A percentile compares a stretch with the other conserved stretches of the same genome.
Conservation (phyloP, 2,329 filamentous ascomycete genomes). For the Penicillium sp. region DNA sequence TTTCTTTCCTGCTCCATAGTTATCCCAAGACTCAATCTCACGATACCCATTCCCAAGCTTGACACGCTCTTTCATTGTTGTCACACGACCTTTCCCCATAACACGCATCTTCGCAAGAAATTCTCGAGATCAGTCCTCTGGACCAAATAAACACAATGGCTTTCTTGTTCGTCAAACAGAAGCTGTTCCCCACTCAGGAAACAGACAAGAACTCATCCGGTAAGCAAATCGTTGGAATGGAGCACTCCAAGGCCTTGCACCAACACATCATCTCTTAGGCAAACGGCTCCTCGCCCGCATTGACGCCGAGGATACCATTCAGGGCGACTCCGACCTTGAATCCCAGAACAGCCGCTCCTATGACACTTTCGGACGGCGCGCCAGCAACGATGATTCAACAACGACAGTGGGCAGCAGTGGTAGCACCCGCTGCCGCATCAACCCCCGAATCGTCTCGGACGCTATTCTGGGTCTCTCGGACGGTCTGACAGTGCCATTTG, state of each 20-base stretch:
- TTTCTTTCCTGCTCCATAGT: constrained; percentile 1
- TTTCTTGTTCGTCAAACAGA: constrained; percentile 42
- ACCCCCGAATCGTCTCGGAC: constrained; percentile 54
- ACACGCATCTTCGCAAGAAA: background rate
- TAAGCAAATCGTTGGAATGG: constrained; percentile 6
- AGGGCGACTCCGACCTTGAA: constrained; percentile 32
- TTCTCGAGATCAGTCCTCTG: background rate
- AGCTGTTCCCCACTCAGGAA: constrained; percentile 33
- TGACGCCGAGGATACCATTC: constrained; percentile 26
- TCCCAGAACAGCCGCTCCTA: constrained; percentile 35
- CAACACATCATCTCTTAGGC: constrained; percentile 21
- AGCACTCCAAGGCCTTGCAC: background rate
- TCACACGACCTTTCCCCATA: background rate
- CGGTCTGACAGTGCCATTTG: constrained; percentile 77
- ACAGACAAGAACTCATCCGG: constrained; percentile 15
- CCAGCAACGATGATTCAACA: constrained; percentile 26
- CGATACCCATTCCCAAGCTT: background rate
- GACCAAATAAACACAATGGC: constrained; percentile 31
- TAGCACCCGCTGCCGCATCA: constrained; percentile 37
- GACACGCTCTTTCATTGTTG: background rate
- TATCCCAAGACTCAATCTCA: background rate
- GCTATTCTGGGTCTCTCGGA: constrained; percentile 76
- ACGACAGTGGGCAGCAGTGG: constrained; percentile 19
- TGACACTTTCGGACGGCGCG: constrained; percentile 32
- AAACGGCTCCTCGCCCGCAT: constrained; percentile 34